Evolutionary conservation across 1,284 basidiomycete genomes (phyloP), one percentile per base, ranked within the genome.

Genomic region (Cutaneotrichosporon dermatis): DNA sequence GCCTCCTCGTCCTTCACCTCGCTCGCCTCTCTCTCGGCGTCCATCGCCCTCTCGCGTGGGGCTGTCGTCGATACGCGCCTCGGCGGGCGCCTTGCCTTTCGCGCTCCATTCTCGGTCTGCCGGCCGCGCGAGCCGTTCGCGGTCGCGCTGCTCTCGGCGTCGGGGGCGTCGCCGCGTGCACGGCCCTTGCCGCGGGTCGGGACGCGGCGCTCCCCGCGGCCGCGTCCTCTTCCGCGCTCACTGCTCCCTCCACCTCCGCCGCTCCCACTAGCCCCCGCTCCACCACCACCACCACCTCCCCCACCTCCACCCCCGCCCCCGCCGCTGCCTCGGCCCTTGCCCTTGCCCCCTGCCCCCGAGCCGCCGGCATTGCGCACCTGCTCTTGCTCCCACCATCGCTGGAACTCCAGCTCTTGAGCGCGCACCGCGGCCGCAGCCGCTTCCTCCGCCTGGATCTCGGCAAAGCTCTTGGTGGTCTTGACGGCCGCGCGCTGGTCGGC

Each of bases 371-470:
- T 53, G 4, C 88, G 81, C 61, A 85, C 85, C 76, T 92, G 88
- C 73, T 93, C 90, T 5, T 82, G 85, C 1, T 84, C 80, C 90
- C 91, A 93, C 91, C 90, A 93, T 63, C 80, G 82, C 74, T 92
- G 75, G 71, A 93, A 94, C 58, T 89, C 88, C 2, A 80, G 84
- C 75, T 92, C 90, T 40, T 81, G 81, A 61, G 82, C 83, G 41
- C 81, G 80, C 3, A 80, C 84, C 12, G 63, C 59, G 42, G 72
- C 66, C 1, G 63, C 64, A 2, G 62, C 60, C 16, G 60, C 59
- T 74, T 93, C 92, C 73, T 94, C 90, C 60, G 86, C 85, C 74
- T 93, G 91, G 48, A 94, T 94, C 66, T 92, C 86, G n/a, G 81
- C 78, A 60, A 92, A 78, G 43, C 86, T 88, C 46, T 83, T 84